Base-by-base conservation (phyloP, 2,329 filamentous ascomycete genomes). In the Shiraia sp. region DNA sequence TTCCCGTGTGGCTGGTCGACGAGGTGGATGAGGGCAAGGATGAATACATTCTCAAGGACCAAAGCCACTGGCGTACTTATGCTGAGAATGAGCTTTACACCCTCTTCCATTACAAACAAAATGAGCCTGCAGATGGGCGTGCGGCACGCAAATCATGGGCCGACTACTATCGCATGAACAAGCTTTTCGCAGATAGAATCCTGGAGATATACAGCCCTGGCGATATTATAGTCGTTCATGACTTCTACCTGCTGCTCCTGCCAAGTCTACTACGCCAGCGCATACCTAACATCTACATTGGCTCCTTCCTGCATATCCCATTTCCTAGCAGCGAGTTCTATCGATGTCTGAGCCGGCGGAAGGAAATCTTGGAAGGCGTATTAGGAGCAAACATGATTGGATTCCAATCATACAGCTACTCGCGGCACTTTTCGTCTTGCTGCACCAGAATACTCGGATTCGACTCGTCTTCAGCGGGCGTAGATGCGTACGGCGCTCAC, bases 261-360 rank as follows among this genome's bases (percentile, higher is more conserved):
- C 92, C 93, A 2, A 90, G 85, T 71, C 83, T 97, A 75, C 76
- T 97, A 45, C 86, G 92, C 33, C 90, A 96, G 68, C 83, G 87
- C 29, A 77, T 91, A 13, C 88, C 90, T 3, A 88, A 90, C 68
- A 88, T 95, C 71, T 95, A 95, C 74, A 91, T 96, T 63, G 87
- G 90, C 39, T 96, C 96, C 75, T 97, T 90, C 75, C 77, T 97
- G 32, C 92, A 97, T 70, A 86, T 90, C 32, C 92, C 92, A 0
- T 97, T 97, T 71, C 92, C 92, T 24, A 96, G 90, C 72, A 95
- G 89, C 76, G 93, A 97, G 71, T 96, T 95, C 65, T 82, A 96
- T 66, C 83, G 91, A 33, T 96, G 91, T 68, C 76, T 96, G 41
- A 88, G 89, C 26, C 83, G 89, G 51, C 83, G 92, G 55, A 96